Conservation (phyloP, 495 filamentous ascomycete genomes). For the Aspergillus saccharolyticus region DNA sequence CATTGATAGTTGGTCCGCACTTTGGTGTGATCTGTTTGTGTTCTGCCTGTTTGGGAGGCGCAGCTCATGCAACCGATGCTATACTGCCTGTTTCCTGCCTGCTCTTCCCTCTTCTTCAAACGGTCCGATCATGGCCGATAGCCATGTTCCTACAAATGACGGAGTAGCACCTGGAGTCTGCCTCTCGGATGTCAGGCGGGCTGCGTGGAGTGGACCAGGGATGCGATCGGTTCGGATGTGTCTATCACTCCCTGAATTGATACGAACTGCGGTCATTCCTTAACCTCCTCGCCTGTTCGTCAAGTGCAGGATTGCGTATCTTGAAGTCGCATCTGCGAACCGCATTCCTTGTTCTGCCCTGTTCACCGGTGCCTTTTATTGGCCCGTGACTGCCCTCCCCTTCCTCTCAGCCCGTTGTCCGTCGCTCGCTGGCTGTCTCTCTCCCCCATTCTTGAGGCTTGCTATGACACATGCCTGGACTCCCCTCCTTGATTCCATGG, state of each 20-base stretch:
- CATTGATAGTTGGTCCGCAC: neutral
- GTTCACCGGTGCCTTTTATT: neutral
- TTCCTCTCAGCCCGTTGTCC: neutral
- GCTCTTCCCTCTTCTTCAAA: neutral
- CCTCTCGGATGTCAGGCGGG: neutral
- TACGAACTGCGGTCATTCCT: neutral
- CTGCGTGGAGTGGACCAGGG: neutral
- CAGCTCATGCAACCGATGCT: neutral
- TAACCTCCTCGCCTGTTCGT: neutral
- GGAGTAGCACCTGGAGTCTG: neutral
- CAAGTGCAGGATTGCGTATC: conserved; percentile 3
- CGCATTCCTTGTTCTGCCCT: neutral
- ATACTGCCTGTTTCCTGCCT: neutral
- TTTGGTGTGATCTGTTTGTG: neutral
- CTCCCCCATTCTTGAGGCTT: neutral
- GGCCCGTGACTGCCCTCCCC: neutral
- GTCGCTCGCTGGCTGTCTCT: neutral
- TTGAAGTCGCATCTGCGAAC: neutral
- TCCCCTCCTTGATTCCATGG: neutral
- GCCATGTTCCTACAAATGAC: neutral
- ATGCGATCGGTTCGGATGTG: neutral
- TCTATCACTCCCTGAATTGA: neutral
- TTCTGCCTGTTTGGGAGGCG: neutral
- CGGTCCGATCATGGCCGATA: neutral
- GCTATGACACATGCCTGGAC: neutral